Evolutionary conservation across 2,329 filamentous ascomycete genomes (phyloP), one percentile per base, ranked within the genome.

Genomic region (Dryadomyces quercivorus): DNA sequence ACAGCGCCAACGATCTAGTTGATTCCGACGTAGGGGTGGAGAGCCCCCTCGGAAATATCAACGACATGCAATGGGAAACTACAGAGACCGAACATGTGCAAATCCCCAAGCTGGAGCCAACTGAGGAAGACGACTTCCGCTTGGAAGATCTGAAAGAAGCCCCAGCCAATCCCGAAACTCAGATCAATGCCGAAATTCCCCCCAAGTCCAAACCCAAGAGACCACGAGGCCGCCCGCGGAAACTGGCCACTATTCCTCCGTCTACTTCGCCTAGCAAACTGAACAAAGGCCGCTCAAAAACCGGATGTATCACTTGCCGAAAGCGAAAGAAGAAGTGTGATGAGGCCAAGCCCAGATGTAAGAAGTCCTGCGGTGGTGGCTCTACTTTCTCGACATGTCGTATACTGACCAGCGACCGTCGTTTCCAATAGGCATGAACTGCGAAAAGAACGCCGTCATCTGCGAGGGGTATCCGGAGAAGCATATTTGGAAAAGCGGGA

Each of bases 401-500:
- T 12, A 10, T 48, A 21, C 26, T 34, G 16, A 34, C n/a, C 15
- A 21, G 10, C 26, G n/a, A 26, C 9, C 10, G 12, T 31, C 21
- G 20, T 15, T 47, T 16, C 12, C 16, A 5, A 42, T 3, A 44
- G 16, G 42, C 42, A 44, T 44, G 46, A 94, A 94, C 63, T 95
- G 90, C 64, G 85, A 93, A 70, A 95, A 95, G 75, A 95, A 95
- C 66, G 88, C 89, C 9, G 88, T 95, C 13, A 81, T 91, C 13
- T 95, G 90, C 65, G 89, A 95, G 69, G 90, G 90, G 13, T 95
- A 95, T 64, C 87, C 88, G 51, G 85, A 88, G 58, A 89, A 89
- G 66, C 85, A 88, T 56, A 79, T 89, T 52, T 95, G 90, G 90
- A 88, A 84, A 67, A 91, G 88, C 64, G 88, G 89, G 31, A 88